These are phyloP conservation scores for Acrocalymma vagum DNA, from an alignment of 2,329 filamentous ascomycete species.

Conservation along the genomic window DNA sequence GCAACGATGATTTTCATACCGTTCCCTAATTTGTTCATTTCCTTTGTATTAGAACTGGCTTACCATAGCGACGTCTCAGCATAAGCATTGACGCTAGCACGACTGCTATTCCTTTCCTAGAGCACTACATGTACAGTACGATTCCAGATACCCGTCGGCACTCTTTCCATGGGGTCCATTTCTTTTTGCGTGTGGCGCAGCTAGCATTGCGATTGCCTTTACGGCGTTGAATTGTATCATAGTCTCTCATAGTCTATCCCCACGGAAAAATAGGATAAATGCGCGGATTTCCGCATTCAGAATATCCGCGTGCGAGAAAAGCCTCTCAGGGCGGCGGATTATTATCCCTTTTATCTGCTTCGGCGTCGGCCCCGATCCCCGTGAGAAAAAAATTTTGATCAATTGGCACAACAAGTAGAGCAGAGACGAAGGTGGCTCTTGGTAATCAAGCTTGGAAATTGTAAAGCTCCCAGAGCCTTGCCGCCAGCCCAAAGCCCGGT, in stretches of 20 bases:
- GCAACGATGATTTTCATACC: no score
- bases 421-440: no score
- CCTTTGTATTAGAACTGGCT: background rate
- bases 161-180: conserved; percentile 7
- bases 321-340: no score
- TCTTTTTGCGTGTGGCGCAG: no score
- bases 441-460: no score
- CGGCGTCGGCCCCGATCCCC: conserved; percentile 35
- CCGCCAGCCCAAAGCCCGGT: no score
- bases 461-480: no score
- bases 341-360: conserved; percentile 24
- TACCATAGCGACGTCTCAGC: conserved; percentile 6
- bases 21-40: conserved; percentile 2
- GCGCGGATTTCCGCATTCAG: conserved; percentile 19
- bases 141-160: conserved; percentile 16
- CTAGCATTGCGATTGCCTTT: conserved; percentile 2
- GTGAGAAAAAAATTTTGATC: no score
- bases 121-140: conserved; percentile 11
- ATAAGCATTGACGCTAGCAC: conserved; percentile 3
- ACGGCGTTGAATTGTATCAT: conserved; percentile 1
- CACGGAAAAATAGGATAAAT: conserved; percentile 31
- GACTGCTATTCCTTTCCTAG: conserved; percentile 3
- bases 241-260: conserved; percentile 8
- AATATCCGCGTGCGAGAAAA: conserved; percentile 5
- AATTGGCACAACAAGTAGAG: no score